A percentile compares a stretch with the other conserved stretches of the same genome.
phyloP scores from a whole-genome alignment of 2,329 filamentous ascomycete species.

The Microdochium paspali region DNA sequence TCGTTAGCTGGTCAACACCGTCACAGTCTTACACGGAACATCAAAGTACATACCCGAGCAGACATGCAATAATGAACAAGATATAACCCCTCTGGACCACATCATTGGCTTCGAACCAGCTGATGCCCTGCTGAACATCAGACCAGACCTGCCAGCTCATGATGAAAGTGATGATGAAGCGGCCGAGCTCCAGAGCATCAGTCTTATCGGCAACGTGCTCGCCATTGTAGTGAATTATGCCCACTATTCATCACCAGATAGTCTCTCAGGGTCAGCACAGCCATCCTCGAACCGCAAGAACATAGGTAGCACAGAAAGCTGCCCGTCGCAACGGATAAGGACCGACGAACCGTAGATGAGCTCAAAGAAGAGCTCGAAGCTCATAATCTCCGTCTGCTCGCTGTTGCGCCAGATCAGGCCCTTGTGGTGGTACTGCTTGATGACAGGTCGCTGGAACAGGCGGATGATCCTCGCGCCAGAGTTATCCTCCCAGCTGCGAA shows the following conservation, averaged over 20 bases:
- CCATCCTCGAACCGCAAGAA: too few relatives aligned
- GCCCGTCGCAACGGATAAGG: constrained; percentile 4
- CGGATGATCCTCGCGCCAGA: constrained; percentile 35
- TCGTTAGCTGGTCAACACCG: too few relatives aligned
- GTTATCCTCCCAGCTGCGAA: constrained; percentile 12
- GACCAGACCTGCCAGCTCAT: constrained; percentile 57
- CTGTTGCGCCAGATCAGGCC: constrained; percentile 53
- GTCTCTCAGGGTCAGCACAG: background rate
- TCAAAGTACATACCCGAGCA: constrained; percentile 51
- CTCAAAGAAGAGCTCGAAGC: constrained; percentile 57
- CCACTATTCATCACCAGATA: constrained; percentile 24
- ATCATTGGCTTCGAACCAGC: constrained; percentile 55
- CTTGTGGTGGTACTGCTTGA: constrained; percentile 58
- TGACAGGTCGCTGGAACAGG: constrained; percentile 48
- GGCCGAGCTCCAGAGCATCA: constrained; percentile 43
- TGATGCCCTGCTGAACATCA: constrained; percentile 45
- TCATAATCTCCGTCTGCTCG: constrained; percentile 49
- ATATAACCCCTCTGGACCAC: constrained; percentile 48
- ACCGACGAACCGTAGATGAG: constrained; percentile 42
- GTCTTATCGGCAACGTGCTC: constrained; percentile 49
- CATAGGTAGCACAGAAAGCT: too few relatives aligned
- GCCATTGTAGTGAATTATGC: constrained; percentile 55
- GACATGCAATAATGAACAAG: constrained; percentile 49
- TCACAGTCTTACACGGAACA: too few relatives aligned
- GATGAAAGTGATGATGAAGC: constrained; percentile 52